A percentile compares a stretch with the other conserved stretches of the same genome.
Evolutionary conservation across 805 yeast genomes (phyloP).

Genomic region (Metschnikowia aberdeeniae): DNA sequence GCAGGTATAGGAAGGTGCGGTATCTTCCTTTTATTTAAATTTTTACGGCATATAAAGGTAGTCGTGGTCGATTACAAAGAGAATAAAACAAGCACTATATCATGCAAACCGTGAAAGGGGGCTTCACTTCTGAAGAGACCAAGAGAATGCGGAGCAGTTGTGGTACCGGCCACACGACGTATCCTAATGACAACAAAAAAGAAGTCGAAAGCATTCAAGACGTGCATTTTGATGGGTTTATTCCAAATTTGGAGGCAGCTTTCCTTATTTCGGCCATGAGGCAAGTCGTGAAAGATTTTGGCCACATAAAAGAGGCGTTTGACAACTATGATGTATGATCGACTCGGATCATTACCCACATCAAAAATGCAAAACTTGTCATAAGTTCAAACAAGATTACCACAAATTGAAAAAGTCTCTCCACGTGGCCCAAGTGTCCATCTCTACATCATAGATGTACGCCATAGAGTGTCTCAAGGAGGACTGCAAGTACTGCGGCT

Average conservation of each 20-base stretch:
- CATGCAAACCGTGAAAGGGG: background rate
- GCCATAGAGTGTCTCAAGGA: constrained; percentile 66
- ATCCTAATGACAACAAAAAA: background rate
- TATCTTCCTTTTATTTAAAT: background rate
- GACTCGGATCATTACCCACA: too few species aligned
- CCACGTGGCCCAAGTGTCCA: constrained; percentile 48
- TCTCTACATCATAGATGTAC: constrained; percentile 61
- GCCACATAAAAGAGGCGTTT: background rate
- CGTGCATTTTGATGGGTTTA: too few species aligned
- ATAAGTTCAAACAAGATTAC: background rate
- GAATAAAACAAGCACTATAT: background rate
- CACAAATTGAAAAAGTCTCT: constrained; percentile 38
- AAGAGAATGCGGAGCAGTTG: background rate
- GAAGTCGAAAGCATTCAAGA: background rate
- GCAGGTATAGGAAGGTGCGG: constrained; percentile 1
- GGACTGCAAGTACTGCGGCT: constrained; percentile 59
- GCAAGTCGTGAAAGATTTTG: background rate
- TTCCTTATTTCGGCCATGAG: background rate
- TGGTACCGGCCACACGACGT: background rate
- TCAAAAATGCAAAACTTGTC: too few species aligned
- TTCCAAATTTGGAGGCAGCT: background rate
- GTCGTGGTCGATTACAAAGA: background rate
- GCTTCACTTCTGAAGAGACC: constrained; percentile 1
- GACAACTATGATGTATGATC: background rate
- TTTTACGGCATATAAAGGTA: background rate